Evolutionary conservation across 495 filamentous ascomycete genomes (phyloP), one percentile per base, ranked within the genome.

Genomic region (Tuber indicum): DNA sequence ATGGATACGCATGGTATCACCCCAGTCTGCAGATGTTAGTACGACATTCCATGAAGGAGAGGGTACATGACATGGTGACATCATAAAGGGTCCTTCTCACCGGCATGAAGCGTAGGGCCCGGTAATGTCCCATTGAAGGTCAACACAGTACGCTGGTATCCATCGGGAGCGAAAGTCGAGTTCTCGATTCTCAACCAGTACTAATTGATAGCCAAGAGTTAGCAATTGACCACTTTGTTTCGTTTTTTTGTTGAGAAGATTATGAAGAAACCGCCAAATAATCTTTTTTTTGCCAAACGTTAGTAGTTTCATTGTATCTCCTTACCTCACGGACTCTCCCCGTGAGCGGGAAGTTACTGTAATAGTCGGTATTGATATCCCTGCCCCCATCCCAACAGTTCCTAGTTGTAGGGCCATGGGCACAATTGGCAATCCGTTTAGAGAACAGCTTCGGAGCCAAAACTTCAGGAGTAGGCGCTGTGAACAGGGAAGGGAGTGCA

Each of bases 351-450:
- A 83, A 85, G 0, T 77, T 82, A 19, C 77, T 82, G 32, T 85
- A 85, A 75, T 88, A 90, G 80, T 91, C 87, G 1, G 89, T 90
- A 58, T 87, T 81, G 80, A 89, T 88, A 75, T 86, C 84, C 75
- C 86, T 88, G 32, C 86, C 81, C 71, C 86, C 84, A 36, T 66
- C 58, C 86, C 86, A 87, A 74, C 84, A 77, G 32, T 71, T 79
- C 72, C 86, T 82, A 43, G 84, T 84, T 14, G 83, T 84, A 26
- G 86, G 81, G 9, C 84, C 84, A 75, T 88, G 86, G 36, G 85
- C 84, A n/a, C 83, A 79, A 72, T 36, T 36, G 58, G 58, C 3
- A 7, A 6, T 17, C 26, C 17, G 26, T 36, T 26, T 66, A 26
- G 58, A 26, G 17, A 36, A 16, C 58, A 66, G 32, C 4, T 32